These are phyloP conservation scores for Oxytropis ochrocephala DNA, from an alignment of 306 rosid species.

Conservation along the genomic window DNA sequence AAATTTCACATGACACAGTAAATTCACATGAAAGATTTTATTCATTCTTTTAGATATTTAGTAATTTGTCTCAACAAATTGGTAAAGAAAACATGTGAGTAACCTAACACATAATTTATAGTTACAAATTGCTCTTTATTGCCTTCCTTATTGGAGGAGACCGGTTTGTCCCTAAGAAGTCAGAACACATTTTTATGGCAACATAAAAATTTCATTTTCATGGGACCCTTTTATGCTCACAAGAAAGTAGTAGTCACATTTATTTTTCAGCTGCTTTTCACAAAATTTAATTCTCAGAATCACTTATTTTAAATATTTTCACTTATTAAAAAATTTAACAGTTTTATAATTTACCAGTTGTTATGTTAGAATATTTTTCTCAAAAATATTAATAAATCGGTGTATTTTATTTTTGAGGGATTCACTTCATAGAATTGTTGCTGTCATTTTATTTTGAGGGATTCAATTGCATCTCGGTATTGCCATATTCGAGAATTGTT, in stretches of 20 bases:
- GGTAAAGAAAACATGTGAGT: conserved; percentile 3
- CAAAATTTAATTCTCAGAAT: not conserved
- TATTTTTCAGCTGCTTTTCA: not conserved
- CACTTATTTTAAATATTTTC: not conserved
- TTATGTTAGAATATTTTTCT: no score
- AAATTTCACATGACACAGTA: no score
- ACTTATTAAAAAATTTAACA: not conserved
- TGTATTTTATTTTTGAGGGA: not conserved
- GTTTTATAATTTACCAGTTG: no score
- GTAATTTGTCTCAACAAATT: not conserved
- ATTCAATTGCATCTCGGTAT: no score
- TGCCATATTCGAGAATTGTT: no score
- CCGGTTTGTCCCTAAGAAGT: not conserved
- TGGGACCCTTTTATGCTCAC: not conserved
- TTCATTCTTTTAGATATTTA: not conserved
- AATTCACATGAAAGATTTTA: no score
- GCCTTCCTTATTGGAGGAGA: conserved; percentile 12
- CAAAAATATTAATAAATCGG: no score
- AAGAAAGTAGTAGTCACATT: not conserved
- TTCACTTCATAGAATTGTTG: not conserved
- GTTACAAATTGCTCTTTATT: not conserved
- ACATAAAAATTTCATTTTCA: not conserved
- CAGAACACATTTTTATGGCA: not conserved
- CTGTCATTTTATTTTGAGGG: no score
- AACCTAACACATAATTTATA: not conserved